Evolutionary conservation across 1,284 basidiomycete species (phyloP).

Genomic region (Cryptococcus wingfieldii): DNA sequence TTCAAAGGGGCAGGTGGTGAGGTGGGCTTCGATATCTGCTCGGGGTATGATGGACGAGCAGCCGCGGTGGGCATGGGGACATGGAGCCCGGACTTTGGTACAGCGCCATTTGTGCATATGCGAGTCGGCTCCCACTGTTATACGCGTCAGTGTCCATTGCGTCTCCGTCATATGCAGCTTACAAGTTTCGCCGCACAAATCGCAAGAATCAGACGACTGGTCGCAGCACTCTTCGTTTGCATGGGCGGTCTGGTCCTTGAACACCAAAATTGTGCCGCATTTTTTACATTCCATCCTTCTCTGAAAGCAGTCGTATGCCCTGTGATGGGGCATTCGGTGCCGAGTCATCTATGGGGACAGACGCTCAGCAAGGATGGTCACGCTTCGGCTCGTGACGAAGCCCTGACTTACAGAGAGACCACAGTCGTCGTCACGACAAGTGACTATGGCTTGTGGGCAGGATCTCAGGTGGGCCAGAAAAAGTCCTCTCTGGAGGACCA

Average conservation of each 20-base stretch:
- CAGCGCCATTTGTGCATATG: slow-evolving; percentile 33
- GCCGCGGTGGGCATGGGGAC: slow-evolving; percentile 56
- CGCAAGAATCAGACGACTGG: slow-evolving; percentile 10
- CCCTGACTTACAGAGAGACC: slow-evolving; percentile 49
- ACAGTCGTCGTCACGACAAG: slow-evolving; percentile 51
- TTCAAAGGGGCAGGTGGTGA: slow-evolving; percentile 59
- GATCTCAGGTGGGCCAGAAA: slow-evolving; percentile 61
- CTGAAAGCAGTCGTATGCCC: slow-evolving; percentile 43
- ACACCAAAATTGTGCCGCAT: slow-evolving; percentile 29
- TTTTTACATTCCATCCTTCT: slow-evolving; percentile 35
- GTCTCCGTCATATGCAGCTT: not conserved
- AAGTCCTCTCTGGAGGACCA: slow-evolving; percentile 67
- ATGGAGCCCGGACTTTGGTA: slow-evolving; percentile 49
- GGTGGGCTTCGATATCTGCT: slow-evolving; percentile 51
- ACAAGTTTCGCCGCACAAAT: slow-evolving; percentile 16
- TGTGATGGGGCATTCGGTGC: slow-evolving; percentile 34
- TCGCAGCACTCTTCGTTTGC: slow-evolving; percentile 3
- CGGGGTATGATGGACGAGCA: slow-evolving; percentile 58
- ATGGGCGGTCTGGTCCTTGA: slow-evolving; percentile 22
- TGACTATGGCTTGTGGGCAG: slow-evolving; percentile 59
- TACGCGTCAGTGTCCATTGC: not conserved
- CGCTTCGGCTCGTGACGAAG: slow-evolving; percentile 47
- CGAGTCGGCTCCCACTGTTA: slow-evolving; percentile 13
- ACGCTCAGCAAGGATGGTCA: slow-evolving; percentile 47
- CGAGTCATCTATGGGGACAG: slow-evolving; percentile 27